Percentiles rank a stretch among this genome's conserved stretches.
Evolutionary conservation across 1,139 yeast genomes (phyloP).

Genomic region (Blastobotrys ciferrii): DNA sequence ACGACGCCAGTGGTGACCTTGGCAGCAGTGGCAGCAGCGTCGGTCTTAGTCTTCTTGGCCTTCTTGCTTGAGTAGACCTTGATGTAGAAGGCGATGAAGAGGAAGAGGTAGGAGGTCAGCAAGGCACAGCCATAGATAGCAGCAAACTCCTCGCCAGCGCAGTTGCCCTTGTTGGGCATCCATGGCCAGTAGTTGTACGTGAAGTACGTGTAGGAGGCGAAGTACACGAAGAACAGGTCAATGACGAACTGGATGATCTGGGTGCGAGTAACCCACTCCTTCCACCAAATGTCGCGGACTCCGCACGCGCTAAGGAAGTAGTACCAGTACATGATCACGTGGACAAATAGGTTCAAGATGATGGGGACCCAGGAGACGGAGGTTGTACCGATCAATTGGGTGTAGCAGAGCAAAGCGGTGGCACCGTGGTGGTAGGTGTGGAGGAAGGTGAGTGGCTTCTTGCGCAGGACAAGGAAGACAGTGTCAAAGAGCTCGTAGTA

Average conservation of each 20-base stretch:
- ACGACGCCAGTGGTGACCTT: slow-evolving; percentile 14
- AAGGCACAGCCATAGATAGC: slow-evolving; percentile 89
- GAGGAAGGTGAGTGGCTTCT: slow-evolving; percentile 79
- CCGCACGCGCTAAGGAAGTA: slow-evolving; percentile 93
- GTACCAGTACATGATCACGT: slow-evolving; percentile 97
- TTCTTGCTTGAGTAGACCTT: slow-evolving; percentile 56
- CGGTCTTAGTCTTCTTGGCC: slow-evolving; percentile 17
- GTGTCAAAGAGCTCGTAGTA: slow-evolving; percentile 84
- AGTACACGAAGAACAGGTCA: slow-evolving; percentile 86
- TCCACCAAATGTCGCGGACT: slow-evolving; percentile 93
- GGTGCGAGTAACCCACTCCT: slow-evolving; percentile 97
- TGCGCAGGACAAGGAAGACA: slow-evolving; percentile 83
- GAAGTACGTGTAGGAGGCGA: slow-evolving; percentile 70
- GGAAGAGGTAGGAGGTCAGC: slow-evolving; percentile 81
- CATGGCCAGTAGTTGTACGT: slow-evolving; percentile 43
- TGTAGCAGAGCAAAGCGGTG: slow-evolving; percentile 91
- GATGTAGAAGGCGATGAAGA: slow-evolving; percentile 92
- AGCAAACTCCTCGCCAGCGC: slow-evolving; percentile 91
- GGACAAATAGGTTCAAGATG: slow-evolving; percentile 83
- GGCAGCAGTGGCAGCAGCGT: slow-evolving; percentile 21
- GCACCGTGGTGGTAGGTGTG: slow-evolving; percentile 99
- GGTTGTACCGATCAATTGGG: slow-evolving; percentile 87
- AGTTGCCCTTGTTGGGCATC: slow-evolving; percentile 80
- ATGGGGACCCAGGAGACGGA: slow-evolving; percentile 96
- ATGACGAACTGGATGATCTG: slow-evolving; percentile 92